A percentile compares a stretch with the other conserved stretches of the same genome.
Evolutionary conservation across 176 grass and related monocot species (phyloP).

Genomic region (Metroxylon sagu): DNA sequence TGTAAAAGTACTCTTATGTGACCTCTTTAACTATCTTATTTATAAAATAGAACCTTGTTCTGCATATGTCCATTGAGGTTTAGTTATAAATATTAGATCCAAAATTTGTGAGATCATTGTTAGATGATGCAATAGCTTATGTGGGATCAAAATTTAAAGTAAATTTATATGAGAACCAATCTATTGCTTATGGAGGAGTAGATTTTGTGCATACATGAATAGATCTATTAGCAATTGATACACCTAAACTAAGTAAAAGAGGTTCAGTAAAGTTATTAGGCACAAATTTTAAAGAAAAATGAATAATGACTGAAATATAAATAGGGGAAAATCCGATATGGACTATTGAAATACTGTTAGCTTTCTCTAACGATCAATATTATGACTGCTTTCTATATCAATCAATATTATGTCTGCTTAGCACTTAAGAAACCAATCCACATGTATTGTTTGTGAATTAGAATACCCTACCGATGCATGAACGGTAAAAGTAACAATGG

Average conservation of each 20-base stretch:
- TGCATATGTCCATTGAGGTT: constrained; percentile 38
- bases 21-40: too few species aligned
- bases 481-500: too few species aligned
- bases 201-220: constrained; percentile 3
- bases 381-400: too few species aligned
- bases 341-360: constrained; percentile 43
- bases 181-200: background rate
- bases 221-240: constrained; percentile 31
- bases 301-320: constrained; percentile 53
- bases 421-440: too few species aligned
- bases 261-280: constrained; percentile 24
- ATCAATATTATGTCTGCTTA: too few species aligned
- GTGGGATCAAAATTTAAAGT: constrained; percentile 21
- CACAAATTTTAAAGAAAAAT: constrained; percentile 36
- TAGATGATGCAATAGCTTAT: constrained; percentile 16
- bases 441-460: too few species aligned
- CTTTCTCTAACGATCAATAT: constrained; percentile 33
- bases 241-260: constrained; percentile 16
- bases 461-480: too few species aligned
- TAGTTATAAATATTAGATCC: constrained; percentile 1
- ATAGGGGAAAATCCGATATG: constrained; percentile 40
- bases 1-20: too few species aligned
- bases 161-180: constrained; percentile 19
- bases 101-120: constrained; percentile 23
- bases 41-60: background rate